A percentile compares a stretch with the other conserved stretches of the same genome.
Evolutionary conservation across 2,329 filamentous ascomycete species (phyloP).

Genomic region (Pleurostoma richardsiae): DNA sequence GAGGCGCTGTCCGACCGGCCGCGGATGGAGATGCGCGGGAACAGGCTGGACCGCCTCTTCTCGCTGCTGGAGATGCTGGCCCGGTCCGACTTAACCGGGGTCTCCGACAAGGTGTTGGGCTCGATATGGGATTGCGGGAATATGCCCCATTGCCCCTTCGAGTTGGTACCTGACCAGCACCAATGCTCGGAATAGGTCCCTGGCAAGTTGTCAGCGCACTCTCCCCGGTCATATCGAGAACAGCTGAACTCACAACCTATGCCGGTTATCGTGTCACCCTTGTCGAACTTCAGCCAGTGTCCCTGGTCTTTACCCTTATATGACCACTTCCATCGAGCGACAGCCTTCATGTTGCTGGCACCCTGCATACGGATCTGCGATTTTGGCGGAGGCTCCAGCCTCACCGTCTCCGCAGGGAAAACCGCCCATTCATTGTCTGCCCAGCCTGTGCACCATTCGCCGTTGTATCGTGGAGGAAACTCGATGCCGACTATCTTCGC

Average conservation of each 20-base stretch:
- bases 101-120: conserved; percentile 35
- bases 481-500: conserved; percentile 44
- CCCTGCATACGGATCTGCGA: conserved; percentile 39
- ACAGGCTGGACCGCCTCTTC: conserved; percentile 23
- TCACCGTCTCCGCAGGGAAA: conserved; percentile 41
- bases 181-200: conserved; percentile 43
- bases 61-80: conserved; percentile 26
- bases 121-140: conserved; percentile 48
- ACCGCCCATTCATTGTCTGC: conserved; percentile 45
- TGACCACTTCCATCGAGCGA: conserved; percentile 45
- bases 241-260: conserved; percentile 44
- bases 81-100: conserved; percentile 18
- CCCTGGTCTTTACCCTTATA: conserved; percentile 31
- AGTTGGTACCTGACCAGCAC: conserved; percentile 51
- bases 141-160: conserved; percentile 47
- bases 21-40: conserved; percentile 27
- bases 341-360: conserved; percentile 39
- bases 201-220: conserved; percentile 11
- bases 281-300: conserved; percentile 55
- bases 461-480: conserved; percentile 45
- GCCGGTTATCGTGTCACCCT: conserved; percentile 61
- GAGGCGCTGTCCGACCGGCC: conserved; percentile 7
- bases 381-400: conserved; percentile 37
- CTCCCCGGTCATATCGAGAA: not conserved
- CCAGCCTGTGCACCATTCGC: conserved; percentile 53